Evolutionary conservation across 208 protist genomes (phyloP), one percentile per base, ranked within the genome.

Genomic region (Wallacemonas sp.): DNA sequence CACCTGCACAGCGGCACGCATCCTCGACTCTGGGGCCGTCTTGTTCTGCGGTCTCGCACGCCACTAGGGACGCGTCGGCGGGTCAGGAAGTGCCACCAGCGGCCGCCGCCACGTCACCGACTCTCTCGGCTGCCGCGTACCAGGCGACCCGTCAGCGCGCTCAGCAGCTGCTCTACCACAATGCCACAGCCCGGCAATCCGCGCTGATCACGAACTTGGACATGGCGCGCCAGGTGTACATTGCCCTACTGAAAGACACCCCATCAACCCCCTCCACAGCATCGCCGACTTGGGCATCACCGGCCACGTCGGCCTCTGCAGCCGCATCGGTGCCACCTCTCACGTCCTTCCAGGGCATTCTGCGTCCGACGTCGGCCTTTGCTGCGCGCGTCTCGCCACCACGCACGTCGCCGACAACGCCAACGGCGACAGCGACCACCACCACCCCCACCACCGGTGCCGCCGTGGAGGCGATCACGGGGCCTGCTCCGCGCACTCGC

Each of bases 211-310:
- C 66, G 23, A 59, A 59, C 11, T 28, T 65, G 50, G 49, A 31
- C 1, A 20, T 77, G 14, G 32, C 66, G 20, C 49, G 66, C 1
- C 59, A 54, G 1, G 55, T 77, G 20, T 62, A 72, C 54, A 38
- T 36, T 3, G 61, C 55, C 12, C 33, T 72, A 1, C 10, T 68
- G 52, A 18, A 28, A 25, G 44, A 16, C 1, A 49, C 7, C 10
- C 12, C 44, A 0, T 16, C 5, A 12, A 16, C 44, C 44, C 12
- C 44, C 16, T 22, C 16, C 12, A 10, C 44, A 16, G 7, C 1
- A 22, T 16, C 44, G 44, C 0, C 44, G 20, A 8, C 44, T 49
- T 16, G n/a, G 44, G 20, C 44, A 16, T 1, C 20, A 18, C 20
- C 44, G 36, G 36, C 36, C 36, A 14, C 36, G 36, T 41, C 0